Conservation (phyloP, 805 yeast genomes). For the Candida manassasensis region DNA sequence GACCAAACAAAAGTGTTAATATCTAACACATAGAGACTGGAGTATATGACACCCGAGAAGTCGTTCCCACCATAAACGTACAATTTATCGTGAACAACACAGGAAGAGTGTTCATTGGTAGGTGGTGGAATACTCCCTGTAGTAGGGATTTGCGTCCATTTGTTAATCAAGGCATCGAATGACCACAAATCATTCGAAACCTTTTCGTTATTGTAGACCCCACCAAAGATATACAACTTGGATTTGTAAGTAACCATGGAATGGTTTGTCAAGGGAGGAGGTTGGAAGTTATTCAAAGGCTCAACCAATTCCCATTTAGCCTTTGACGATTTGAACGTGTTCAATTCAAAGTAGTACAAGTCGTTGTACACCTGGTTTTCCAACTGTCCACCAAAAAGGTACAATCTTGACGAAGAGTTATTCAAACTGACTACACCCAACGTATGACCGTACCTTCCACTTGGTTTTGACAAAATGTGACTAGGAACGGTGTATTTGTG, state of each 20-base stretch:
- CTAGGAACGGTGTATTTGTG: conserved; percentile 40
- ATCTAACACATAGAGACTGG: conserved; percentile 70
- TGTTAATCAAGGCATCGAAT: conserved; percentile 62
- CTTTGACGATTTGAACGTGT: conserved; percentile 75
- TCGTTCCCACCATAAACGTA: conserved; percentile 89
- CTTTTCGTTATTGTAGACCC: conserved; percentile 63
- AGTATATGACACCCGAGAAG: conserved; percentile 61
- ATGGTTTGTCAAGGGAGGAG: conserved; percentile 89
- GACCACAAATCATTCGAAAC: conserved; percentile 75
- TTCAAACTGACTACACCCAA: conserved; percentile 64
- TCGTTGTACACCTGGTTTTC: conserved; percentile 82
- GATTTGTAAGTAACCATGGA: conserved; percentile 77
- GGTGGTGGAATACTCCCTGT: conserved; percentile 79
- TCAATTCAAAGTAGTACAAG: conserved; percentile 78
- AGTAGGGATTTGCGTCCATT: conserved; percentile 70
- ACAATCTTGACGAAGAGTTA: conserved; percentile 49
- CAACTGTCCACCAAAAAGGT: conserved; percentile 92
- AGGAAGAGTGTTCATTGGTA: conserved; percentile 86
- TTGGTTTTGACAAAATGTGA: conserved; percentile 57
- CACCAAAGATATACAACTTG: conserved; percentile 86
- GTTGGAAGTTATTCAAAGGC: conserved; percentile 45
- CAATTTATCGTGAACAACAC: conserved; percentile 71
- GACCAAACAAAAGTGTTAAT: conserved; percentile 71
- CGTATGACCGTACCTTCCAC: conserved; percentile 93
- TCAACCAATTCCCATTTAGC: conserved; percentile 78